Percentiles rank a stretch among this genome's conserved stretches.
These are phyloP conservation scores for Talaromyces sp. DNA, from an alignment of 2,329 filamentous ascomycete species.

Conservation along the genomic window DNA sequence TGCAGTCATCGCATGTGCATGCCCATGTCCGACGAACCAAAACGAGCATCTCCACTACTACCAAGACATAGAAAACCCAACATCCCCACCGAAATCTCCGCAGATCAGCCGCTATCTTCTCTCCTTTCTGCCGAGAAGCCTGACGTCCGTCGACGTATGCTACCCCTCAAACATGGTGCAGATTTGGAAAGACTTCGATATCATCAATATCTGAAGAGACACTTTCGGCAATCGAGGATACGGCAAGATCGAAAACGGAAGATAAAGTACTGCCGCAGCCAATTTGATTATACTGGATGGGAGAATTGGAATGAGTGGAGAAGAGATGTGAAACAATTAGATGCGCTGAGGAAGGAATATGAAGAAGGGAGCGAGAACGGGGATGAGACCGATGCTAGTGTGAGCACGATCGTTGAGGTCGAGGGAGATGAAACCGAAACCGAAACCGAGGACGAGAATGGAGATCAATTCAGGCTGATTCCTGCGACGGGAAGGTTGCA, in stretches of 20 bases:
- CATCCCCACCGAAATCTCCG: not conserved
- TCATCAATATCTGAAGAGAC: not conserved
- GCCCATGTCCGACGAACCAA: too few relatives aligned
- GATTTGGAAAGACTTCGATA: not conserved
- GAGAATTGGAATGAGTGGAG: slow-evolving; percentile 46
- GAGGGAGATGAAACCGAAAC: not conserved
- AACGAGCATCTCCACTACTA: not conserved
- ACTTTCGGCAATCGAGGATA: not conserved
- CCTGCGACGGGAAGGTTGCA: slow-evolving; percentile 5
- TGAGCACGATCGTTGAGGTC: not conserved
- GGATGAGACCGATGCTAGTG: not conserved
- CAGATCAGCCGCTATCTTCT: not conserved
- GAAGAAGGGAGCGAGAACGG: slow-evolving; percentile 6
- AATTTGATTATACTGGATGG: slow-evolving; percentile 55
- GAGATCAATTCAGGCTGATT: not conserved
- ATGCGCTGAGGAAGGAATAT: slow-evolving; percentile 8
- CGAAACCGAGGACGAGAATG: not conserved
- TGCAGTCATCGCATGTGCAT: slow-evolving; percentile 55
- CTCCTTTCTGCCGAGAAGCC: not conserved
- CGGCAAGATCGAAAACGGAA: not conserved
- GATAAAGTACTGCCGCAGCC: slow-evolving; percentile 38
- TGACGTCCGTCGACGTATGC: not conserved
- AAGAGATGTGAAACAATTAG: not conserved
- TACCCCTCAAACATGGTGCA: not conserved
- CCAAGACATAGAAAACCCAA: not conserved